phyloP scores from a whole-genome alignment of 306 rosid genomes.

The Parietaria judaica region DNA sequence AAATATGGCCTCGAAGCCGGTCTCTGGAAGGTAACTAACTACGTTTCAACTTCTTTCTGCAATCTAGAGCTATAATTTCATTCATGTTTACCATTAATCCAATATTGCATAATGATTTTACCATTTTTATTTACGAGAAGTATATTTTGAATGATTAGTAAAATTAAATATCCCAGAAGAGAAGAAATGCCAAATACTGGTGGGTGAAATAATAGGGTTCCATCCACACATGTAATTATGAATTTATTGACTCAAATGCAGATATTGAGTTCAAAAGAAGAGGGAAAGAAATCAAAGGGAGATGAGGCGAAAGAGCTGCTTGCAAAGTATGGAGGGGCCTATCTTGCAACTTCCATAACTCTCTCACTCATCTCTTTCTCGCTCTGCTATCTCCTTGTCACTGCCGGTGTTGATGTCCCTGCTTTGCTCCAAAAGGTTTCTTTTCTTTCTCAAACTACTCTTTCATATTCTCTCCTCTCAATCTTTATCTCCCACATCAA shows the following conservation, averaged over 20 bases:
- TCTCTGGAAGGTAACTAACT: constrained; percentile 65
- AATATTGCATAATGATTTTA: no score
- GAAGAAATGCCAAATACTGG: no score
- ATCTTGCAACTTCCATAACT: constrained; percentile 75
- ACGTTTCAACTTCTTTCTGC: neutral
- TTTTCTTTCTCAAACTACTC: no score
- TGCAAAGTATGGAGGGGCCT: constrained; percentile 91
- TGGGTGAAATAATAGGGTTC: no score
- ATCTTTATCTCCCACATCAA: no score
- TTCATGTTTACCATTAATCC: no score
- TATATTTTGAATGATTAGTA: no score
- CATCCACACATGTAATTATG: no score
- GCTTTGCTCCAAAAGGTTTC: constrained; percentile 80
- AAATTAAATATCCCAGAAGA: no score
- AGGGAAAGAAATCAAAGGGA: constrained; percentile 56
- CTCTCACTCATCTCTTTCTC: constrained; percentile 74
- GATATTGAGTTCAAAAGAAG: constrained; percentile 83
- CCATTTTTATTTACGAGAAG: no score
- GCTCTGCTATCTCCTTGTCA: constrained; percentile 61
- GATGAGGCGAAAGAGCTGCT: constrained; percentile 83
- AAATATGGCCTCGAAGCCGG: constrained; percentile 95
- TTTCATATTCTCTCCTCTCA: no score
- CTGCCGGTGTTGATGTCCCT: constrained; percentile 69
- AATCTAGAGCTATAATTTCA: no score
- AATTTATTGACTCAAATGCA: constrained; percentile 10